A percentile compares a stretch with the other conserved stretches of the same genome.
These are phyloP conservation scores for Phytophthora pseudosyringae DNA, from an alignment of 352 stramenopile genomes.

Conservation along the genomic window DNA sequence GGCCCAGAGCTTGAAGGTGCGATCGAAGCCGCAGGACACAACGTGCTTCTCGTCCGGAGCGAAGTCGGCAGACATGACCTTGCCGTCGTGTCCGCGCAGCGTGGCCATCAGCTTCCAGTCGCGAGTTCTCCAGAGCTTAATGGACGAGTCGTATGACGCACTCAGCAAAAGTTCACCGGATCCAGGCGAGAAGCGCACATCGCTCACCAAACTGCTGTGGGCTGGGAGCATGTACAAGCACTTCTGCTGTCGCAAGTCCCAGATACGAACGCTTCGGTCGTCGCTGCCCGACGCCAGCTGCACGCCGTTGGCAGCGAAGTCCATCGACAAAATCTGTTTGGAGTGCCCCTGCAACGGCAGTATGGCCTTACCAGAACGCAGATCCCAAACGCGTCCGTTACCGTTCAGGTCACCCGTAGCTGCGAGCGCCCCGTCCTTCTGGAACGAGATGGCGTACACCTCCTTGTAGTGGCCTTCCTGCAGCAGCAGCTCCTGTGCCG, in stretches of 20 bases:
- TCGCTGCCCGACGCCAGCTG: conserved; percentile 94
- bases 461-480: conserved; percentile 97
- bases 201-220: conserved; percentile 95
- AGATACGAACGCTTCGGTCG: conserved; percentile 96
- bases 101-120: conserved; percentile 92
- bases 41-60: conserved; percentile 89
- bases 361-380: conserved; percentile 95
- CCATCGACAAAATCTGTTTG: conserved; percentile 94
- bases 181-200: conserved; percentile 87
- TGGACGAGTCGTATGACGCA: conserved; percentile 94
- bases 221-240: conserved; percentile 93
- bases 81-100: conserved; percentile 94
- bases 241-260: conserved; percentile 94
- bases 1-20: conserved; percentile 94
- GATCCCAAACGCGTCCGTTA: conserved; percentile 95
- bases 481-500: conserved; percentile 90
- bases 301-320: conserved; percentile 95
- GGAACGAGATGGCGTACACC: conserved; percentile 96
- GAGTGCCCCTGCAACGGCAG: conserved; percentile 93
- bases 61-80: conserved; percentile 95
- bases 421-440: conserved; percentile 93
- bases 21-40: conserved; percentile 91
- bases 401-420: conserved; percentile 95
- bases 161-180: conserved; percentile 91
- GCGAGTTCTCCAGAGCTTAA: conserved; percentile 95